These are phyloP conservation scores for Xylariaceae sp. DNA, from an alignment of 2,329 filamentous ascomycete genomes.

Conservation along the genomic window DNA sequence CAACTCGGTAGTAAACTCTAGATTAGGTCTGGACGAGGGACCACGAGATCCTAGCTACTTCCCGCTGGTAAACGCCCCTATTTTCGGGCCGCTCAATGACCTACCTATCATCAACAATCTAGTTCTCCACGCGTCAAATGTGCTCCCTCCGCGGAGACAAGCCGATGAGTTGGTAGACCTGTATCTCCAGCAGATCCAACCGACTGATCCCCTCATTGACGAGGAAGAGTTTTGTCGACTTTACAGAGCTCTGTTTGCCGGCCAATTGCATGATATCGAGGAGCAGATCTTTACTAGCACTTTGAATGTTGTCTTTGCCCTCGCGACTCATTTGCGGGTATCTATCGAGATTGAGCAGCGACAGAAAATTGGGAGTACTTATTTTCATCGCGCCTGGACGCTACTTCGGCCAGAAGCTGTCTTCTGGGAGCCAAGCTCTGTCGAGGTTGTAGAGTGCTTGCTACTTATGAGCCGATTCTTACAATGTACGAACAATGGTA, in stretches of 20 bases:
- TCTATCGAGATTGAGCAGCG: neutral
- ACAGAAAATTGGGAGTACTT: neutral
- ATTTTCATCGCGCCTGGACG: neutral
- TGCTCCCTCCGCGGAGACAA: neutral
- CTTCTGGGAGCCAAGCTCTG: neutral
- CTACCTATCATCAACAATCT: neutral
- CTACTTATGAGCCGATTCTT: neutral
- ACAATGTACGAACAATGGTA: neutral
- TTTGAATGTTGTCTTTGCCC: neutral
- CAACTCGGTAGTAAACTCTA: neutral
- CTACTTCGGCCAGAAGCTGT: neutral
- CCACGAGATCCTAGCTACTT: neutral
- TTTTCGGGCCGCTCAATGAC: neutral
- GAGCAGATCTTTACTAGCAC: neutral
- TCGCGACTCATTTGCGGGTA: neutral
- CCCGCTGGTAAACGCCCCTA: neutral
- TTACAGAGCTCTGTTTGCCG: neutral
- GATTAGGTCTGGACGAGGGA: neutral
- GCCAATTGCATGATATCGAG: neutral
- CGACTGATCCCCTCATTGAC: neutral
- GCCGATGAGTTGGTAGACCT: neutral
- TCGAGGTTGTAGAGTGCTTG: neutral
- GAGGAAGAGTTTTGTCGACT: neutral
- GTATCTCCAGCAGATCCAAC: neutral
- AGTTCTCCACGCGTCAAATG: neutral